phyloP scores from a whole-genome alignment of 352 stramenopile genomes.

The Phytopythium mirpurense region DNA sequence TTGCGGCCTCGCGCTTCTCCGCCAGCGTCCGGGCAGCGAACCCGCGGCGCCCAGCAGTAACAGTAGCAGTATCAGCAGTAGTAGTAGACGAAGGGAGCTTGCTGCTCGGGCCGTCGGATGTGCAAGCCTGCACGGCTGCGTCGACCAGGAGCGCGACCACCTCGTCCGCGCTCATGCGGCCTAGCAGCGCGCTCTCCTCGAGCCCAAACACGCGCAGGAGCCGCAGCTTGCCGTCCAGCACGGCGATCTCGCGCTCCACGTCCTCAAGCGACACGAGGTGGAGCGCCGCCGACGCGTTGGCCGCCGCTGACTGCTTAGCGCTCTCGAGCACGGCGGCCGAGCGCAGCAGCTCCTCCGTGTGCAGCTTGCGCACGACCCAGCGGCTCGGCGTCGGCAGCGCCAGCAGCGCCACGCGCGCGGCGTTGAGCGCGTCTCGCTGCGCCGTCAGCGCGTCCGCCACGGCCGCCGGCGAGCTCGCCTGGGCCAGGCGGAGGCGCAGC shows the following conservation, averaged over 20 bases:
- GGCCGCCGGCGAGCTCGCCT: conserved; percentile 23
- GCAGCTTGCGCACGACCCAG: conserved; percentile 70
- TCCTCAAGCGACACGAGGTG: conserved; percentile 64
- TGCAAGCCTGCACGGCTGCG: conserved; percentile 7
- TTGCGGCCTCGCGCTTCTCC: conserved; percentile 41
- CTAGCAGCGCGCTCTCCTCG: conserved; percentile 48
- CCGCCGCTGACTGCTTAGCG: conserved; percentile 8
- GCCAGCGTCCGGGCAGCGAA: conserved; percentile 19
- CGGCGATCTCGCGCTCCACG: conserved; percentile 44
- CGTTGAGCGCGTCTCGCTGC: conserved; percentile 61
- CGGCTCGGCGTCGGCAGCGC: conserved; percentile 36
- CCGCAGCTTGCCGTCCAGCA: conserved; percentile 61
- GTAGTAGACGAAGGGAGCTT: background rate
- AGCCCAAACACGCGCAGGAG: conserved; percentile 41
- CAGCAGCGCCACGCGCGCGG: conserved; percentile 37
- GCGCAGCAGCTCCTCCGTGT: conserved; percentile 44
- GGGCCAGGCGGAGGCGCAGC: conserved; percentile 37
- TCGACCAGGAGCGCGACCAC: conserved; percentile 57
- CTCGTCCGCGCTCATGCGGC: conserved; percentile 50
- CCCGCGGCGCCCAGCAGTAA: too few relatives aligned
- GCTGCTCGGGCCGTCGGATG: conserved; percentile 8
- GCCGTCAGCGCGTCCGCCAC: conserved; percentile 25
- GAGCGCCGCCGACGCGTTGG: conserved; percentile 21
- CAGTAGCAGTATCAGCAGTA: too few relatives aligned
- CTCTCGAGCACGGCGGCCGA: conserved; percentile 3